phyloP scores from a whole-genome alignment of 1,284 basidiomycete species.

The Erythrobasidium hasegawianum region DNA sequence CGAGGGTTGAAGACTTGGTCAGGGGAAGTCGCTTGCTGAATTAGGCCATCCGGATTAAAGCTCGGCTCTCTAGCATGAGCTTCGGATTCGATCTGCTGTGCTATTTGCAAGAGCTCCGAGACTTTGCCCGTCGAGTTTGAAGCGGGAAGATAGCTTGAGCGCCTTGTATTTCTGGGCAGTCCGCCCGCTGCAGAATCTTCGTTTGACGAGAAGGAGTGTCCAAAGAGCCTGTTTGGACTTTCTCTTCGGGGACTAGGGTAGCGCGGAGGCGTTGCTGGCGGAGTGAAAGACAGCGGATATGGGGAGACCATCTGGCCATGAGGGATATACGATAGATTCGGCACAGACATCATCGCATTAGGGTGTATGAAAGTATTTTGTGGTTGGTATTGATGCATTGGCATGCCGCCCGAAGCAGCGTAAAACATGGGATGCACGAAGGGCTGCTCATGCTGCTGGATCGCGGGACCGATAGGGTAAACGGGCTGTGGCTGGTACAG shows the following conservation, averaged over 20 bases:
- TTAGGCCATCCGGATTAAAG: not conserved
- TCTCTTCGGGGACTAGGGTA: not conserved
- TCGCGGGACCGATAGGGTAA: not conserved
- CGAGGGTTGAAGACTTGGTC: not conserved
- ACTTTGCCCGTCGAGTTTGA: not conserved
- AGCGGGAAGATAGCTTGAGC: not conserved
- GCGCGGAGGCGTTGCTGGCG: constrained; percentile 2
- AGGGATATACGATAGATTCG: not conserved
- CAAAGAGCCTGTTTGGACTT: not conserved
- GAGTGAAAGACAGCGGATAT: not conserved
- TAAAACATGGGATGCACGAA: constrained; percentile 7
- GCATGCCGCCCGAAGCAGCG: not conserved
- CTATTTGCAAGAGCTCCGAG: not conserved
- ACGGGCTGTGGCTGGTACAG: constrained; percentile 1
- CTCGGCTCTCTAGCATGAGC: not conserved
- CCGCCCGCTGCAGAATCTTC: not conserved
- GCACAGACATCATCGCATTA: not conserved
- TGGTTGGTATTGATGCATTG: not conserved
- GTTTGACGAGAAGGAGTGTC: not conserved
- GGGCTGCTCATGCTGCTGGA: not conserved
- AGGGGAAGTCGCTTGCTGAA: not conserved
- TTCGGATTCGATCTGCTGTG: not conserved
- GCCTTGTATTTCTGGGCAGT: not conserved
- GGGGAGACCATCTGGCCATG: not conserved
- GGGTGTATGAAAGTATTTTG: not conserved